Base-by-base conservation (phyloP, 805 yeast species). In the Candida corydali region DNA sequence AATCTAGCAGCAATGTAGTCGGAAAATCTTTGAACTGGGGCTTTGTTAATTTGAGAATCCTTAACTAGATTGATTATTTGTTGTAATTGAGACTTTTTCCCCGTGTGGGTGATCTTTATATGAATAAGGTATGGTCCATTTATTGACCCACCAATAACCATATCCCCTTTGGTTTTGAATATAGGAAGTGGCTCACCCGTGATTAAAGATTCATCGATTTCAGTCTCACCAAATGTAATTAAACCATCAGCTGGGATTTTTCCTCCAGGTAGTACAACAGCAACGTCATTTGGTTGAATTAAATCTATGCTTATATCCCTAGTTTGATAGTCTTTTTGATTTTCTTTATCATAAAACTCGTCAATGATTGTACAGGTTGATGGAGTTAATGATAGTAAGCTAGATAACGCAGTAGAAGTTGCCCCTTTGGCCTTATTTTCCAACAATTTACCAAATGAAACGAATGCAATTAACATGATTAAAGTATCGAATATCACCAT, bases 381-480 rank as follows among this genome's bases (percentile, higher is more conserved):
- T 1, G 98, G 97, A 0, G 95, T 75, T 38, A 93, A 63, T 2
- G 89, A 80, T 30, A 94, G 70, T 29, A 93, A 69, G 45, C 80
- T 78, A 0, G 96, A 82, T 27, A 93, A 69, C 0, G 98, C 95
- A 3, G 86, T 75, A 0, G 97, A 86, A 0, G 98, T 93, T 41
- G 85, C 86, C 3, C 98, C 95, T 53, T 93, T 87, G 2, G 98
- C 98, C 45, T 75, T 78, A 58, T 85, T 86, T 54, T 93, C 99
- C 16, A 89, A 65, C 75, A 86, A 84, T 61, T 93, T 91, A 2
- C 99, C 99, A 30, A 88, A 63, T 7, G 93, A 75, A 18, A 93
- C 88, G 57, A 88, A 93, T 4, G 80, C 63, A 34, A 91, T 71
- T 28, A 93, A 69, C 94, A 94, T 86, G 11, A 82, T 78, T 1